A percentile compares a stretch with the other conserved stretches of the same genome.
Conservation (phyloP, 2,329 filamentous ascomycete genomes). For the Penicillium sp. region DNA sequence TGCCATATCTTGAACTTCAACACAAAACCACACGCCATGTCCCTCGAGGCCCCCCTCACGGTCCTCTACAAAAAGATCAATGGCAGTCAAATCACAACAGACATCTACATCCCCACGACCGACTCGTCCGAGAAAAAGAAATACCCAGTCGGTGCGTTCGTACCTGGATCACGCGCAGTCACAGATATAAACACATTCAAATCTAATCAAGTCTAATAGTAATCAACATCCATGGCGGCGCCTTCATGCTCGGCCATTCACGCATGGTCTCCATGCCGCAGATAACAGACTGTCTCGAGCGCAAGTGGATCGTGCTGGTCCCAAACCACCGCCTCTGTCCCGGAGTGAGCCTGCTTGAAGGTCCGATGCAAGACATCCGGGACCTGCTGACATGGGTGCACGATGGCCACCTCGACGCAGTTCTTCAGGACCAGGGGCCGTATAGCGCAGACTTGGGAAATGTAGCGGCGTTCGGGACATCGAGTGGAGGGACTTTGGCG, state of each 20-base stretch:
- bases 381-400: constrained; percentile 47
- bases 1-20: not conserved
- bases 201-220: constrained; percentile 23
- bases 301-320: constrained; percentile 41
- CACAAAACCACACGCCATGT: constrained; percentile 2
- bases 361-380: constrained; percentile 47
- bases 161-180: not conserved
- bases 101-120: constrained; percentile 26
- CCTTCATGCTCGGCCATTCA: constrained; percentile 44
- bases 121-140: constrained; percentile 13
- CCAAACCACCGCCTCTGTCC: constrained; percentile 45
- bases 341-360: constrained; percentile 46
- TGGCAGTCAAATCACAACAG: constrained; percentile 24
- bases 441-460: constrained; percentile 29
- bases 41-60: constrained; percentile 16
- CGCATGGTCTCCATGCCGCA: constrained; percentile 42
- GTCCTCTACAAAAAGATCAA: constrained; percentile 24
- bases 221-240: constrained; percentile 47
- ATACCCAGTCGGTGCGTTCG: constrained; percentile 25
- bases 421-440: constrained; percentile 13
- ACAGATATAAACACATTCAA: not conserved
- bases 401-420: constrained; percentile 32
- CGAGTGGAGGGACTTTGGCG: constrained; percentile 49
- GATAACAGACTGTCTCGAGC: constrained; percentile 37
- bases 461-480: constrained; percentile 50